Conservation (phyloP, 305 asterid species). For the Salvia sclarea region DNA sequence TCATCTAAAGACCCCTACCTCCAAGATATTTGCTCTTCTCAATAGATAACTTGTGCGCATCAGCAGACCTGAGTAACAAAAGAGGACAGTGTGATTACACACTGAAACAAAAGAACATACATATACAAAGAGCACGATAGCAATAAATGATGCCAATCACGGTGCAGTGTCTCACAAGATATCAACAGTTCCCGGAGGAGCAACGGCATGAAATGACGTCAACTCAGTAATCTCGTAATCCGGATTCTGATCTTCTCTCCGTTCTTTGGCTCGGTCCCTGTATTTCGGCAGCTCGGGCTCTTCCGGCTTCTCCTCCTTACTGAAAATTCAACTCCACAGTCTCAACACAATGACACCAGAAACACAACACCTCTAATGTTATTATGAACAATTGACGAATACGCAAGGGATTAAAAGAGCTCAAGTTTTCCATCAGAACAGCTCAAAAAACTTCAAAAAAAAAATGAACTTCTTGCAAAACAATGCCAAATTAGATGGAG, state of each 20-base stretch:
- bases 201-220: constrained; percentile 91
- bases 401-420: not conserved
- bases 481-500: not conserved
- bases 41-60: constrained; percentile 87
- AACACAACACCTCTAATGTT: not conserved
- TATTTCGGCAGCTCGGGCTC: constrained; percentile 85
- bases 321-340: constrained; percentile 32
- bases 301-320: constrained; percentile 88
- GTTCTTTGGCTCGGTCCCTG: constrained; percentile 93
- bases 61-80: constrained; percentile 65
- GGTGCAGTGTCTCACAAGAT: constrained; percentile 50
- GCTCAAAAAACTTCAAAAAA: constrained; percentile 1
- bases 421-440: constrained; percentile 12
- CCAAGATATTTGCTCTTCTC: constrained; percentile 99
- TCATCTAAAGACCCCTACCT: constrained; percentile 49
- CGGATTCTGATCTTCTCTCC: constrained; percentile 95
- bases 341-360: constrained; percentile 24
- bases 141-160: not conserved
- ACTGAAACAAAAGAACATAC: not conserved
- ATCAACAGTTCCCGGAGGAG: constrained; percentile 88
- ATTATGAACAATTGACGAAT: constrained; percentile 6
- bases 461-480: not conserved
- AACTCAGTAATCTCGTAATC: constrained; percentile 85
- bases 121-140: constrained; percentile 3
- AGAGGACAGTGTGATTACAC: constrained; percentile 15